These are phyloP conservation scores for Sclerotinia borealis DNA, from an alignment of 2,329 filamentous ascomycete genomes.

Conservation along the genomic window DNA sequence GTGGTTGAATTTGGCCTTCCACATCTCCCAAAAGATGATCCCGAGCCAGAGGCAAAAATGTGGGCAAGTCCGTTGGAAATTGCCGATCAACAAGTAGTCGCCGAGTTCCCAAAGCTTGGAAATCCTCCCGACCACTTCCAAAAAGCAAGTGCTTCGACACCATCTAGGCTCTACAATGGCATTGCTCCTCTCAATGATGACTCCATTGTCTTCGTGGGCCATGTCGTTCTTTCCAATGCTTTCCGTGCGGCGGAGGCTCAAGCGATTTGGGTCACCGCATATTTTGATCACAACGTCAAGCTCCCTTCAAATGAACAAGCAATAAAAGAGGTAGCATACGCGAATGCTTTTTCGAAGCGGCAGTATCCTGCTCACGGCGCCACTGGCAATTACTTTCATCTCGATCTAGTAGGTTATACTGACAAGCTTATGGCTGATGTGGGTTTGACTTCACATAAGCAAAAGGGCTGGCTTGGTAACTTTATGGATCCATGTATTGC, in stretches of 20 bases:
- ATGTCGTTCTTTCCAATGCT: constrained; percentile 1
- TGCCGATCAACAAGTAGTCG: constrained; percentile 5
- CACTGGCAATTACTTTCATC: not conserved
- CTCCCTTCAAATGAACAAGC: not conserved
- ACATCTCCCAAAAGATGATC: constrained; percentile 19
- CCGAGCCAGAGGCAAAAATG: constrained; percentile 17
- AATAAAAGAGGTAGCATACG: constrained; percentile 4
- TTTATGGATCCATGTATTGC: not conserved
- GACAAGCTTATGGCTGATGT: constrained; percentile 5
- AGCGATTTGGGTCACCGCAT: constrained; percentile 10
- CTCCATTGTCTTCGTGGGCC: constrained; percentile 6
- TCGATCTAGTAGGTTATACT: constrained; percentile 10
- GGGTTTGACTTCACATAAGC: not conserved
- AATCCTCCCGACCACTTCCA: constrained; percentile 4
- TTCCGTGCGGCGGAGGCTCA: constrained; percentile 6
- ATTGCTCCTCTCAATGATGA: not conserved
- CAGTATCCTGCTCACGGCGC: constrained; percentile 10
- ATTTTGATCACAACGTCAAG: constrained; percentile 8
- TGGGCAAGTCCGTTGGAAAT: constrained; percentile 22
- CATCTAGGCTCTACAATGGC: constrained; percentile 8
- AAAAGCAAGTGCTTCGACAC: not conserved
- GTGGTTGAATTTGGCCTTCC: constrained; percentile 24
- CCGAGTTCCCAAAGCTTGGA: constrained; percentile 8
- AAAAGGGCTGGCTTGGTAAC: not conserved
- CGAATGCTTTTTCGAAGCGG: constrained; percentile 4